Evolutionary conservation across 495 filamentous ascomycete species (phyloP).

Genomic region (Lophiotrema nucula): DNA sequence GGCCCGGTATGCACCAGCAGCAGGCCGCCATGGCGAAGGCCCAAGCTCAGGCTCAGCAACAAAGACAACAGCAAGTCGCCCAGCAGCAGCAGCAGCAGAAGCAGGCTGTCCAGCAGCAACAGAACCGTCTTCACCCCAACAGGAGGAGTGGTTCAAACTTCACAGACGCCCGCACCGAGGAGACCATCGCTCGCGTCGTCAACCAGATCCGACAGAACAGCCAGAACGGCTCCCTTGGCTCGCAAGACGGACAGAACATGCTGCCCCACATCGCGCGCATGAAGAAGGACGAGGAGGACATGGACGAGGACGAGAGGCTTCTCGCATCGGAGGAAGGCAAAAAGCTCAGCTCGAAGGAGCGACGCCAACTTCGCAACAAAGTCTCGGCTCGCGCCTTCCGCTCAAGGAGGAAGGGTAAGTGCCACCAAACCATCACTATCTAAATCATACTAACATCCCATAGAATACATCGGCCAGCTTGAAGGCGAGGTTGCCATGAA

Average conservation of each 20-base stretch:
- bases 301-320: constrained; percentile 95
- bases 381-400: constrained; percentile 96
- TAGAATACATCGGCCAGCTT: constrained; percentile 94
- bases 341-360: constrained; percentile 91
- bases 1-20: constrained; percentile 89
- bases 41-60: constrained; percentile 65
- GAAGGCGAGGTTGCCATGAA: constrained; percentile 70
- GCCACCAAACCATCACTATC: background rate
- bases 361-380: constrained; percentile 93
- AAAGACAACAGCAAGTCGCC: constrained; percentile 61
- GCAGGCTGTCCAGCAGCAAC: constrained; percentile 34
- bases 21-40: constrained; percentile 78
- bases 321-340: constrained; percentile 95
- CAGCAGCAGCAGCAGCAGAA: constrained; percentile 61
- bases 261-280: constrained; percentile 57
- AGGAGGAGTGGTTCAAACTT: constrained; percentile 18
- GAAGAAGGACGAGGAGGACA: constrained; percentile 91
- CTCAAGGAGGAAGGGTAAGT: constrained; percentile 89
- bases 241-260: constrained; percentile 45
- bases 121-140: constrained; percentile 25
- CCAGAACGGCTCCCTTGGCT: constrained; percentile 51
- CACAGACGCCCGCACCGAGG: constrained; percentile 52
- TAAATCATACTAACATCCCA: constrained; percentile 48
- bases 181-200: constrained; percentile 80
- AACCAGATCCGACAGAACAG: constrained; percentile 77